Evolutionary conservation across 139 green algal species (phyloP).

Genomic region (Closterium sp.): DNA sequence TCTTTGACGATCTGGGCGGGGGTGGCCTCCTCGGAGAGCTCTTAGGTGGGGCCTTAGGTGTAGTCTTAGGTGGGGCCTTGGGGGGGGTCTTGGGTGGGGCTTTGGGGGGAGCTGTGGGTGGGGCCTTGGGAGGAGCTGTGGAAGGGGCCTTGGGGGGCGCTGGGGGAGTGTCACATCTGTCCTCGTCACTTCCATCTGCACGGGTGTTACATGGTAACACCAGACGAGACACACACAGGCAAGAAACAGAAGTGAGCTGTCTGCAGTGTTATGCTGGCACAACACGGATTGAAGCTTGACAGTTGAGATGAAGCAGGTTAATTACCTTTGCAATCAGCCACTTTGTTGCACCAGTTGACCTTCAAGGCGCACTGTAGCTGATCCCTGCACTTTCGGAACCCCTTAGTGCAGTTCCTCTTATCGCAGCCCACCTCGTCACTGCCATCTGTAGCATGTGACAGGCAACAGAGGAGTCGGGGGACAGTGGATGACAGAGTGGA

Average conservation of each 20-base stretch:
- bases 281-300: neutral
- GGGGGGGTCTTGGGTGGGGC: neutral
- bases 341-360: neutral
- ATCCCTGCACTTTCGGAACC: neutral
- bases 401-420: neutral
- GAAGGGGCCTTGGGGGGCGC: neutral
- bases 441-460: neutral
- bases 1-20: too few species aligned
- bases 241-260: neutral
- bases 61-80: neutral
- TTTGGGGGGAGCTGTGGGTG: neutral
- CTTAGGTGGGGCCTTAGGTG: neutral
- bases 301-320: neutral
- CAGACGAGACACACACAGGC: neutral
- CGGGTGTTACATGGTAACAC: neutral
- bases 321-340: neutral
- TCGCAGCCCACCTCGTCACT: neutral
- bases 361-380: neutral
- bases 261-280: neutral
- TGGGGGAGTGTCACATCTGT: neutral
- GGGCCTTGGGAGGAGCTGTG: too few species aligned
- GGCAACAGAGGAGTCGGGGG: neutral
- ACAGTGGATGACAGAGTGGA: neutral
- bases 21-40: too few species aligned
- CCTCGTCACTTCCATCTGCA: neutral